phyloP scores from a whole-genome alignment of 1,139 yeast species.

The Yamadazyma mexicana region DNA sequence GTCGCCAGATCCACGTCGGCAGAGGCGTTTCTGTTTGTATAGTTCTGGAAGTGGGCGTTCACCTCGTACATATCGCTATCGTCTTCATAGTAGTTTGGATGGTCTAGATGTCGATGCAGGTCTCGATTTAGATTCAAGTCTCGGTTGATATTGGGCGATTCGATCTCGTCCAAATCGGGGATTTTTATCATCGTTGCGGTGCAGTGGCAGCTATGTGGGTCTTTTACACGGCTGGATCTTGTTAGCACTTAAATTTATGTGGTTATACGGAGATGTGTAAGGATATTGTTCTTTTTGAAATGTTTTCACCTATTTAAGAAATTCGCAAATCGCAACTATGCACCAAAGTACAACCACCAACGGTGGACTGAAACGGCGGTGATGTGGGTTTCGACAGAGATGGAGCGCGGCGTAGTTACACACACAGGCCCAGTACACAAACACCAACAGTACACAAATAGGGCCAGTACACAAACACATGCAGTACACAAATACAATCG shows the following conservation, averaged over 20 bases:
- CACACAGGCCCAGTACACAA: too few relatives aligned
- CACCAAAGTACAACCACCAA: too few relatives aligned
- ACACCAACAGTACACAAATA: not conserved
- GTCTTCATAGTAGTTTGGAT: not conserved
- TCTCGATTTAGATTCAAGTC: constrained; percentile 1
- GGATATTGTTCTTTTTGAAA: not conserved
- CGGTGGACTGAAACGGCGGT: too few relatives aligned
- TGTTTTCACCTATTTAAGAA: not conserved
- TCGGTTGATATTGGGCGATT: not conserved
- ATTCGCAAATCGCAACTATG: not conserved
- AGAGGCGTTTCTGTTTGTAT: too few relatives aligned
- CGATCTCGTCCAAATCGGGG: constrained; percentile 34
- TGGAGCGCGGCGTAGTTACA: too few relatives aligned
- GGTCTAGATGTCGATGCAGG: not conserved
- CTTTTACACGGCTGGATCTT: too few relatives aligned
- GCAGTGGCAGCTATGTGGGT: too few relatives aligned
- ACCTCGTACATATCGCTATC: not conserved
- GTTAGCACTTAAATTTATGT: too few relatives aligned
- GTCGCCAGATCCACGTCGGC: too few relatives aligned
- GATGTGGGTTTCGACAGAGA: too few relatives aligned
- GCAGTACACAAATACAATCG: not conserved
- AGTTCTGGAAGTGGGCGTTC: not conserved
- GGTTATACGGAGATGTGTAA: too few relatives aligned
- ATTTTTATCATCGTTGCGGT: constrained; percentile 35
- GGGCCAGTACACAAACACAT: not conserved